These are phyloP conservation scores for Dothistroma pini DNA, from an alignment of 2,329 filamentous ascomycete genomes.

Conservation along the genomic window DNA sequence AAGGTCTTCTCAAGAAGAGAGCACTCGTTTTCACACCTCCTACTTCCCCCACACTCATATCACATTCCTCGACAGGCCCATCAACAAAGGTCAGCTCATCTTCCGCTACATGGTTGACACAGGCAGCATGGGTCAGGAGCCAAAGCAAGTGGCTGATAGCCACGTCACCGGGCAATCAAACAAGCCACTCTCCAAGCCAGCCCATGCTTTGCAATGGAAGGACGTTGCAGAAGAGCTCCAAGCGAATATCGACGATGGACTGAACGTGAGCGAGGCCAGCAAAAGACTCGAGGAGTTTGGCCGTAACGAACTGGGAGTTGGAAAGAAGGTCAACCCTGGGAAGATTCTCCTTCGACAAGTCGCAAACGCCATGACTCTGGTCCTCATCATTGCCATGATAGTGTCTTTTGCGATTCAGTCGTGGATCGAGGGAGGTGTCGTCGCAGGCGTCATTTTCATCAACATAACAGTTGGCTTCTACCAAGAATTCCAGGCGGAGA, in stretches of 20 bases:
- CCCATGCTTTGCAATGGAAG: conserved; percentile 58
- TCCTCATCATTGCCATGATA: conserved; percentile 48
- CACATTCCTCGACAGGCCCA: conserved; percentile 12
- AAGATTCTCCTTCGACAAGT: conserved; percentile 71
- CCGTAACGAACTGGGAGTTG: conserved; percentile 67
- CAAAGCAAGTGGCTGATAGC: conserved; percentile 16
- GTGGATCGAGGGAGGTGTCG: conserved; percentile 48
- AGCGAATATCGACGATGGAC: conserved; percentile 64
- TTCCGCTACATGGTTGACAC: conserved; percentile 8
- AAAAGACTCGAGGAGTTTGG: conserved; percentile 59
- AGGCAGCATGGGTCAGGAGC: conserved; percentile 16
- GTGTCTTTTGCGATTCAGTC: conserved; percentile 47
- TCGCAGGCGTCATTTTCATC: conserved; percentile 44
- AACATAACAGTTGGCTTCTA: conserved; percentile 47
- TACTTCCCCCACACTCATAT: background rate
- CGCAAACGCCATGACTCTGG: conserved; percentile 74
- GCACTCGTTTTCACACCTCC: background rate
- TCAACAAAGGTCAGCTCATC: conserved; percentile 7
- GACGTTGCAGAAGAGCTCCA: conserved; percentile 55
- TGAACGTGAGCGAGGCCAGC: conserved; percentile 58
- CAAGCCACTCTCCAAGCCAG: conserved; percentile 57
- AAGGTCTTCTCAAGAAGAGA: background rate
- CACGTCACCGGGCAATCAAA: conserved; percentile 38
- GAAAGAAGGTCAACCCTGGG: conserved; percentile 62
- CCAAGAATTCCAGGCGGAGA: conserved; percentile 48